A percentile compares a stretch with the other conserved stretches of the same genome.
phyloP scores from a whole-genome alignment of 345 rosid species.

The Dipteronia dyeriana region DNA sequence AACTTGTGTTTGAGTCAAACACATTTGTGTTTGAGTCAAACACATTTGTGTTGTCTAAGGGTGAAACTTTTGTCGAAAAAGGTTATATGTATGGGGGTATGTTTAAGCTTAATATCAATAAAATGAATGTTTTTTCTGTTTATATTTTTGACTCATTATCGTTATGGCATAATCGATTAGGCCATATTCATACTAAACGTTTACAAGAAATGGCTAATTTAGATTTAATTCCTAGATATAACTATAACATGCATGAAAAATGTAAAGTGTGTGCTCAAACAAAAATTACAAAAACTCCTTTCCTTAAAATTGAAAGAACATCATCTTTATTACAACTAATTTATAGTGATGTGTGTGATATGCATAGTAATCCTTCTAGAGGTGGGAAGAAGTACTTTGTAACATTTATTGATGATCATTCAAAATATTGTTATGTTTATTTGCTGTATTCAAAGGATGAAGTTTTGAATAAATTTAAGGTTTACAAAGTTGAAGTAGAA shows the following conservation, averaged over 20 bases:
- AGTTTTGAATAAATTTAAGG: conserved; percentile 1
- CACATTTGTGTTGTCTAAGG: no score
- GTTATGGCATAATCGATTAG: neutral
- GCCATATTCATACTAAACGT: neutral
- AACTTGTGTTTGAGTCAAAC: no score
- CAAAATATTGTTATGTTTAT: neutral
- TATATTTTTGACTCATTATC: neutral
- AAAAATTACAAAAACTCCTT: neutral
- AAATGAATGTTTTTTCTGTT: neutral
- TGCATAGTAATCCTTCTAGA: neutral
- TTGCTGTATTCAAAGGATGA: neutral
- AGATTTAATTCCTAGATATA: neutral
- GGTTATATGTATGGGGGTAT: no score
- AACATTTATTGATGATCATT: neutral
- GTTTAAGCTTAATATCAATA: no score
- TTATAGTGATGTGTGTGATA: no score
- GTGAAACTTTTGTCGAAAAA: no score
- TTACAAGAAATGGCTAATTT: neutral
- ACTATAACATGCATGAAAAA: neutral
- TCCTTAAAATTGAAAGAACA: neutral
- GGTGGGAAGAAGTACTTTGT: neutral
- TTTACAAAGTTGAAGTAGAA: neutral
- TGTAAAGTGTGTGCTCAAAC: neutral
- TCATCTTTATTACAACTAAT: no score
- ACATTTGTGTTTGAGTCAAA: no score